Evolutionary conservation across 441 rosid species (phyloP), one percentile per base, ranked within the genome.

Genomic region (Erodium moschatum): DNA sequence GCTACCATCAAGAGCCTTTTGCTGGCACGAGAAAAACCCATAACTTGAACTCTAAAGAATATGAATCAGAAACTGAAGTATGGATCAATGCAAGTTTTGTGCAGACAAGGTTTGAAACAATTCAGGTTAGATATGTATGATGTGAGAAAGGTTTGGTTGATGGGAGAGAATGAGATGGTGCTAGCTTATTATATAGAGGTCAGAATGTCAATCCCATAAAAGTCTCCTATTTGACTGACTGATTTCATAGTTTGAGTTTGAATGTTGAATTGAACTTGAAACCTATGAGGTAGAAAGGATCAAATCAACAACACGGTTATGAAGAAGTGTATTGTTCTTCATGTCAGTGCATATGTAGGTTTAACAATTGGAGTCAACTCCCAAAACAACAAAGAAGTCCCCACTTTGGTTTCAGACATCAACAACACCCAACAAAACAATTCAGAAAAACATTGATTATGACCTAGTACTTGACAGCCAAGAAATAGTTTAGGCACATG

Each of bases 221-320:
- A 54, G 61, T 54, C 7, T 54, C 9, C 21, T 54, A 54, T 54
- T 54, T 54, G 61, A 54, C 60, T 52, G 60, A 52, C 19, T 54
- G 21, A 12, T 54, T 54, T 54, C 21, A 54, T 16, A 20, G 20
- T 16, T 54, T 54, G 24, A 18, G 21, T 54, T 54, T 54, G 61
- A 54, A 54, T 6, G 21, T 54, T 54, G 61, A 54, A 54, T 42
- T 42, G 48, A 42, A 42, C 6, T 50, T 50, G 58, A 50, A 50
- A 50, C 16, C 19, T n/a, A n/a, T 50, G 58, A 5, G 18, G 6
- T 50, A 15, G 58, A 50, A 50, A 5, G 61, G 61, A 54, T 6
- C 61, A 54, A 54, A 54, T 54, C 61, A 16, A 54, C 61, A 54
- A 54, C 61, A 16, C 61, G 61, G 61, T 52, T 8, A 52, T 15